These are phyloP conservation scores for Aristolochia californica DNA, from an alignment of 164 flowering plant genomes.

Conservation along the genomic window DNA sequence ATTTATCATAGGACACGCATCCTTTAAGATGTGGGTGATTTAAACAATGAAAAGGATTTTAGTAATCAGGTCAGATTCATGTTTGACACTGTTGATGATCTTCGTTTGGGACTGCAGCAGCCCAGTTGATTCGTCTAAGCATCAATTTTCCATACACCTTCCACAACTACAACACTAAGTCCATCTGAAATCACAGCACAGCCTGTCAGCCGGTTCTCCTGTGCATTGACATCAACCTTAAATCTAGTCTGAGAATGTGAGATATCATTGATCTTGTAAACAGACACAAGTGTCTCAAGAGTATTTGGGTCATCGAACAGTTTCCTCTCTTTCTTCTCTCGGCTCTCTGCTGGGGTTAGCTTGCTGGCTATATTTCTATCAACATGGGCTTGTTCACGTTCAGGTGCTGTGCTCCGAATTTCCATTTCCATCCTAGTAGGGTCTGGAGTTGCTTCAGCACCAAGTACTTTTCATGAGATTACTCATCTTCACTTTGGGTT, in stretches of 20 bases:
- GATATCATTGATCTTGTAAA: constrained; percentile 72
- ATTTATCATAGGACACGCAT: too few species aligned
- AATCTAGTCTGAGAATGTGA: constrained; percentile 75
- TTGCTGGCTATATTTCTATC: constrained; percentile 93
- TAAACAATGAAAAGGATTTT: too few species aligned
- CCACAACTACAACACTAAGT: constrained; percentile 74
- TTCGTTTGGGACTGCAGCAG: constrained; percentile 41
- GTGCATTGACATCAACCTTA: constrained; percentile 92
- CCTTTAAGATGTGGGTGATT: too few species aligned
- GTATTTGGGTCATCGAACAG: constrained; percentile 80
- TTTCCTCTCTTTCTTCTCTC: constrained; percentile 93
- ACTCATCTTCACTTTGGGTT: constrained; percentile 91
- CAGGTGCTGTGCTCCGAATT: constrained; percentile 91
- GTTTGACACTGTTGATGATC: too few species aligned
- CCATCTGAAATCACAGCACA: constrained; percentile 71
- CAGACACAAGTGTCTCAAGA: constrained; percentile 71
- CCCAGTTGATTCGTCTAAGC: constrained; percentile 90
- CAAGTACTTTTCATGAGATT: constrained; percentile 96
- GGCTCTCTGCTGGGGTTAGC: constrained; percentile 94
- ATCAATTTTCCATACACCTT: constrained; percentile 88
- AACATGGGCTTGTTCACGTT: constrained; percentile 95
- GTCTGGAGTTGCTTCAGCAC: constrained; percentile 97
- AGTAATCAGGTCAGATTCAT: too few species aligned
- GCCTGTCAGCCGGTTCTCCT: constrained; percentile 75
- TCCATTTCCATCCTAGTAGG: constrained; percentile 94